These are phyloP conservation scores for Tieghemiomyces parasiticus DNA, from an alignment of 192 early-diverging fungal genomes.

Conservation along the genomic window DNA sequence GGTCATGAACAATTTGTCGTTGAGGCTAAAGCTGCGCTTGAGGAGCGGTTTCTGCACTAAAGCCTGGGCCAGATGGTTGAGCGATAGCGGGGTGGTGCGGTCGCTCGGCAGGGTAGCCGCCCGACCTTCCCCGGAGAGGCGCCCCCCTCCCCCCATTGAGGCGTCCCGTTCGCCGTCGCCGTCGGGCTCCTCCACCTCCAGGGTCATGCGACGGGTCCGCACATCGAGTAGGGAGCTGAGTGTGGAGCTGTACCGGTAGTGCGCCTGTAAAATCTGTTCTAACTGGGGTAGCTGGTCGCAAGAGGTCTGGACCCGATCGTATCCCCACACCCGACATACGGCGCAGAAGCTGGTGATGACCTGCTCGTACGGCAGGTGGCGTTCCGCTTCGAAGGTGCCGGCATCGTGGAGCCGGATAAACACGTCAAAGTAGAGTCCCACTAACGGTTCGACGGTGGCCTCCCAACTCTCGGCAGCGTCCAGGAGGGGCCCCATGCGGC, in stretches of 20 bases:
- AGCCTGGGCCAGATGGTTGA: not conserved
- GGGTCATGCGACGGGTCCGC: not conserved
- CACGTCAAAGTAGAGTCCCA: conserved; percentile 4
- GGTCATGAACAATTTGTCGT: conserved; percentile 9
- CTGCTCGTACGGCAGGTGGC: not conserved
- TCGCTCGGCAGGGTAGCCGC: no score
- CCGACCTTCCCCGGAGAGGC: not conserved
- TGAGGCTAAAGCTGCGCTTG: conserved; percentile 11
- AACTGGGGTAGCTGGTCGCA: not conserved
- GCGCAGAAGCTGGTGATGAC: not conserved
- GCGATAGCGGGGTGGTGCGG: not conserved
- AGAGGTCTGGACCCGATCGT: conserved; percentile 2
- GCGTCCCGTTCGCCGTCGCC: not conserved
- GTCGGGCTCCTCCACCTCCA: conserved; percentile 1
- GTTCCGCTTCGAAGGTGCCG: not conserved
- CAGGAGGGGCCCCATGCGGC: not conserved
- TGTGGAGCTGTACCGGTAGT: not conserved
- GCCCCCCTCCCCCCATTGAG: not conserved
- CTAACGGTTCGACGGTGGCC: not conserved
- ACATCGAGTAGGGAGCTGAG: conserved; percentile 6
- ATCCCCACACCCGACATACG: conserved; percentile 5
- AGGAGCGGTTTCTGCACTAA: conserved; percentile 6
- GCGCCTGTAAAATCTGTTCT: not conserved
- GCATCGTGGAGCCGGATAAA: not conserved
- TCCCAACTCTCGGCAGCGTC: not conserved